Conservation (phyloP, 192 early-diverging fungal genomes). For the Linderina pennispora region DNA sequence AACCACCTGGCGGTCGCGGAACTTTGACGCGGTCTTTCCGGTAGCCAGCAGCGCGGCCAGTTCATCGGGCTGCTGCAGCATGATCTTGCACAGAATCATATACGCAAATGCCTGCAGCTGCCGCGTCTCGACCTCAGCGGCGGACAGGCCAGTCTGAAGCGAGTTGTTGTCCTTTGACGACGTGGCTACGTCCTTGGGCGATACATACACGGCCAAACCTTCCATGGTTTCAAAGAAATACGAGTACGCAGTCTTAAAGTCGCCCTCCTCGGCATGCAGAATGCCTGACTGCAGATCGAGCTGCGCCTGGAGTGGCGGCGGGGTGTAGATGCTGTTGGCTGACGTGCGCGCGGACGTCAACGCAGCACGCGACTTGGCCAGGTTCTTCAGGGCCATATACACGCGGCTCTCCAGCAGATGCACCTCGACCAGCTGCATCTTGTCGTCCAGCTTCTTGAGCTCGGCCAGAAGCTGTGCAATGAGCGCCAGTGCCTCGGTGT, state of each 20-base stretch:
- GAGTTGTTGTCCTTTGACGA: too few species aligned
- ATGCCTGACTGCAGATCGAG: constrained; percentile 98
- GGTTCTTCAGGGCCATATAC: constrained; percentile 86
- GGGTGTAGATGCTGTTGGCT: constrained; percentile 97
- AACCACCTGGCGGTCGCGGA: constrained; percentile 74
- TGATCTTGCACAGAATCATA: constrained; percentile 99
- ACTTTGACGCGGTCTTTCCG: constrained; percentile 82
- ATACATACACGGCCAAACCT: constrained; percentile 61
- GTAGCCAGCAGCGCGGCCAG: constrained; percentile 86
- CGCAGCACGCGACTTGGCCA: constrained; percentile 93
- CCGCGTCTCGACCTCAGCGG: constrained; percentile 41
- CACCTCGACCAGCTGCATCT: constrained; percentile 96
- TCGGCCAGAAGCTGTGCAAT: constrained; percentile 84
- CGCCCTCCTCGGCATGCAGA: constrained; percentile 96
- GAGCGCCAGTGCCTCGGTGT: constrained; percentile 81
- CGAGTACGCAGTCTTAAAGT: constrained; percentile 98
- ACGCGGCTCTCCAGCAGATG: constrained; percentile 92
- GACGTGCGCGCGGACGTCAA: constrained; percentile 93
- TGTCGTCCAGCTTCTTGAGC: constrained; percentile 98
- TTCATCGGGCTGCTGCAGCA: constrained; percentile 97
- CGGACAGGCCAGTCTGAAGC: background rate
- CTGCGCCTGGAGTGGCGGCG: constrained; percentile 91
- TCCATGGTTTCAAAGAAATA: constrained; percentile 99
- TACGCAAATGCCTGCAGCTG: constrained; percentile 93
- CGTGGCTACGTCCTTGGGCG: constrained; percentile 11